These are phyloP conservation scores for Dictyostelium brefeldianum DNA, from an alignment of 78 protist genomes.

Conservation along the genomic window DNA sequence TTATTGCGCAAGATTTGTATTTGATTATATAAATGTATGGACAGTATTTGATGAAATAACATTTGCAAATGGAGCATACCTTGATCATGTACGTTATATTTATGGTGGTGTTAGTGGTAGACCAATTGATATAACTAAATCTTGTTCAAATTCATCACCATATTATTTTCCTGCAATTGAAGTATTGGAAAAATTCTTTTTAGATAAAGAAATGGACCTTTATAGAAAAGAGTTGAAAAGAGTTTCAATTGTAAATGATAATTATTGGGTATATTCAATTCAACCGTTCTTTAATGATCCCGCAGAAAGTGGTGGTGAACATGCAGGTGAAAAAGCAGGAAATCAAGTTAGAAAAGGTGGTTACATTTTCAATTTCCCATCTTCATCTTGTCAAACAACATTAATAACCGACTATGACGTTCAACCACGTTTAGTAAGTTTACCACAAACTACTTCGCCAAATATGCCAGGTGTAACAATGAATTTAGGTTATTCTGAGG, in stretches of 20 bases:
- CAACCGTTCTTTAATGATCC: background rate
- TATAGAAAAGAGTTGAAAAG: background rate
- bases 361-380: background rate
- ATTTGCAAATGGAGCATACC: background rate
- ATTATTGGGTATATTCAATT: background rate
- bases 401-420: background rate
- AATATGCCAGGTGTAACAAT: background rate
- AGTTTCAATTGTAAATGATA: background rate
- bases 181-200: background rate
- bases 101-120: background rate
- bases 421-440: background rate
- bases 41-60: background rate
- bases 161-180: background rate
- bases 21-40: slow-evolving; percentile 7
- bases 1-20: background rate
- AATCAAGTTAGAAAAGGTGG: background rate
- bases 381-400: background rate
- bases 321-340: background rate
- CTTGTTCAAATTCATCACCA: background rate
- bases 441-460: background rate
- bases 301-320: background rate
- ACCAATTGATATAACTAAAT: background rate
- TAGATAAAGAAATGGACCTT: background rate
- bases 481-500: background rate
- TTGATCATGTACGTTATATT: background rate